Conservation (phyloP, 1,139 yeast genomes). For the Hanseniaspora gamundiae region DNA sequence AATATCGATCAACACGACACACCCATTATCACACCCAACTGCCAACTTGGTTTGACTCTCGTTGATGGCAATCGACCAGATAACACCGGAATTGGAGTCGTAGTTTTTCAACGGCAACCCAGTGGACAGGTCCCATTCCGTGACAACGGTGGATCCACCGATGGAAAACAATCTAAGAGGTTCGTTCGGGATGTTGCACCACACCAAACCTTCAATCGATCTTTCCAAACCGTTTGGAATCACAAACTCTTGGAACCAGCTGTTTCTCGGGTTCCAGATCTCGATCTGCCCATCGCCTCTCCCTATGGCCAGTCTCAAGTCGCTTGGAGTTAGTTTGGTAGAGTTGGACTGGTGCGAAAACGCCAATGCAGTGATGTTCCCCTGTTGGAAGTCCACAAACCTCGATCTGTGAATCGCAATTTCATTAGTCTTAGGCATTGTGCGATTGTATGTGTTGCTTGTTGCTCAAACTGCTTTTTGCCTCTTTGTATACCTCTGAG, state of each 20-base stretch:
- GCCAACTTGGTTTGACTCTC: slow-evolving; percentile 54
- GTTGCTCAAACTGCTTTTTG: no score
- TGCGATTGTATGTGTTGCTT: no score
- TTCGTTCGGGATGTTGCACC: slow-evolving; percentile 44
- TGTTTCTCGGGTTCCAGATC: slow-evolving; percentile 79
- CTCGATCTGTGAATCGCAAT: slow-evolving; percentile 64
- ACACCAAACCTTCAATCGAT: slow-evolving; percentile 79
- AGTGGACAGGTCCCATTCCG: slow-evolving; percentile 82
- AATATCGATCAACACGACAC: slow-evolving; percentile 71
- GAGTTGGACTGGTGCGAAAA: slow-evolving; percentile 55
- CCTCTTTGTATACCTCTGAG: no score
- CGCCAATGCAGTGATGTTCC: slow-evolving; percentile 69
- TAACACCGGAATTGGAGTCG: slow-evolving; percentile 88
- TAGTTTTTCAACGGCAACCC: slow-evolving; percentile 64
- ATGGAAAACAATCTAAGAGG: slow-evolving; percentile 71
- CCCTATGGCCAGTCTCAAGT: slow-evolving; percentile 79
- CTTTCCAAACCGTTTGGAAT: slow-evolving; percentile 73
- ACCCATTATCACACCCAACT: slow-evolving; percentile 93
- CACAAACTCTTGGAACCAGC: slow-evolving; percentile 47
- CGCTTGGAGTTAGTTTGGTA: slow-evolving; percentile 41
- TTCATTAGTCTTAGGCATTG: neutral
- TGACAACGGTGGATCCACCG: slow-evolving; percentile 83
- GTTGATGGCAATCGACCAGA: slow-evolving; percentile 77
- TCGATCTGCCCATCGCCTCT: slow-evolving; percentile 92
- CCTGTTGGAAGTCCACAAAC: slow-evolving; percentile 83